Conservation (phyloP, 1,284 basidiomycete genomes). For the Sporisorium scitamineum region DNA sequence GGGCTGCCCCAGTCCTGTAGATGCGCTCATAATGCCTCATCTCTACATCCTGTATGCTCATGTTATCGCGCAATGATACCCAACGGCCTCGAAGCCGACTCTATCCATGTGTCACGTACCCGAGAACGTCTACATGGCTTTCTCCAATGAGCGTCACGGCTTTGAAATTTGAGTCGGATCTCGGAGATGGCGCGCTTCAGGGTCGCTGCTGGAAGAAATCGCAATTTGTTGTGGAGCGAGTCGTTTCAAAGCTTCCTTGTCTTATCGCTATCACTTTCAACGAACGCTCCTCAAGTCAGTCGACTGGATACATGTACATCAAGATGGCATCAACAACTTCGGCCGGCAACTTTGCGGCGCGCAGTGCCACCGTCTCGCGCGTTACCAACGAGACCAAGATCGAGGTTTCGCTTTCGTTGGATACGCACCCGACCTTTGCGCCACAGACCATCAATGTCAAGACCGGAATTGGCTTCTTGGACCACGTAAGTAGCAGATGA, state of each 20-base stretch:
- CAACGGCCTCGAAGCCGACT: neutral
- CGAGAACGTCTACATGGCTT: neutral
- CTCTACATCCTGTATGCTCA: neutral
- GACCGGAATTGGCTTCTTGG: conserved; percentile 97
- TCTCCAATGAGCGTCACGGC: neutral
- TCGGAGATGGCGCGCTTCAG: conserved; percentile 5
- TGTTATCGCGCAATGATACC: conserved; percentile 14
- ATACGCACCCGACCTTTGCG: conserved; percentile 77
- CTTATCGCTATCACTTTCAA: conserved; percentile 13
- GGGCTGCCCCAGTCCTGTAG: neutral
- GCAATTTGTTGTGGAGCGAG: conserved; percentile 18
- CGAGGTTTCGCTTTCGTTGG: conserved; percentile 83
- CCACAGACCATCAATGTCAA: conserved; percentile 85
- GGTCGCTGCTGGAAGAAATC: conserved; percentile 7
- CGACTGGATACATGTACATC: neutral
- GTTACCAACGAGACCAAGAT: conserved; percentile 95
- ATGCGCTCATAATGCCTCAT: neutral
- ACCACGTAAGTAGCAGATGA: conserved; percentile 80
- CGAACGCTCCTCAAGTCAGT: neutral
- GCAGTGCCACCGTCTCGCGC: conserved; percentile 80
- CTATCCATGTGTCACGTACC: too few relatives aligned
- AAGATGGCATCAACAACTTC: conserved; percentile 29
- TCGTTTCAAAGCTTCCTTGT: conserved; percentile 7
- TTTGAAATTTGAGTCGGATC: conserved; percentile 9
- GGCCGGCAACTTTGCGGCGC: conserved; percentile 37